Conservation (phyloP, 805 yeast genomes). For the Starmera quercuum region DNA sequence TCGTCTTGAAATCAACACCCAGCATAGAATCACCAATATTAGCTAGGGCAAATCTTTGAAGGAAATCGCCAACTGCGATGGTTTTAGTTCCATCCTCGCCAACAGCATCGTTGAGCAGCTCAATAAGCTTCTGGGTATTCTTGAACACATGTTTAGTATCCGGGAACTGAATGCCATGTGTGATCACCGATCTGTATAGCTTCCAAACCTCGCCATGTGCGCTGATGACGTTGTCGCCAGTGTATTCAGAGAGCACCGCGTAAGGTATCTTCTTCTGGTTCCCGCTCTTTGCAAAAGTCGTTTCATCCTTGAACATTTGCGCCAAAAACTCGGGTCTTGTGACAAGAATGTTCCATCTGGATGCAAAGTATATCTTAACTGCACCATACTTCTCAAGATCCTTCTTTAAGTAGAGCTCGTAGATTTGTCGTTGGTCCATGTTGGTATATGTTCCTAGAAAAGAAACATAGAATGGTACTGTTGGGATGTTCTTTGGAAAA, state of each 20-base stretch:
- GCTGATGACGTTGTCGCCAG: slow-evolving; percentile 56
- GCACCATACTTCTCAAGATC: slow-evolving; percentile 47
- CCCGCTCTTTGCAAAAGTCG: slow-evolving; percentile 49
- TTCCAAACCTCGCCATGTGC: slow-evolving; percentile 50
- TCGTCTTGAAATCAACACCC: slow-evolving; percentile 39
- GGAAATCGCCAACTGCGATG: slow-evolving; percentile 26
- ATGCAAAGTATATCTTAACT: slow-evolving; percentile 51
- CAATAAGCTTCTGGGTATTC: slow-evolving; percentile 30
- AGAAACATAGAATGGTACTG: slow-evolving; percentile 53
- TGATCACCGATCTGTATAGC: slow-evolving; percentile 35
- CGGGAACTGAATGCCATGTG: slow-evolving; percentile 44
- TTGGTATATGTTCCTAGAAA: slow-evolving; percentile 36
- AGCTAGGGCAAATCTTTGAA: slow-evolving; percentile 40
- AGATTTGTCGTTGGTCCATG: slow-evolving; percentile 43
- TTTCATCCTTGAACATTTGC: slow-evolving; percentile 41
- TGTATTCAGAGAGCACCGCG: slow-evolving; percentile 44
- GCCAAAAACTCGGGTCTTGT: slow-evolving; percentile 38
- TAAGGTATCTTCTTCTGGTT: slow-evolving; percentile 51
- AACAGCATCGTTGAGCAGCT: slow-evolving; percentile 16
- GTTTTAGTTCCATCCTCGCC: slow-evolving; percentile 5
- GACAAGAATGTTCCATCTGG: slow-evolving; percentile 53
- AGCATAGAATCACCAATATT: slow-evolving; percentile 43
- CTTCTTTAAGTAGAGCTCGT: slow-evolving; percentile 31
- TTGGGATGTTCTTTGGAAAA: slow-evolving; percentile 48
- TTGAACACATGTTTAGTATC: slow-evolving; percentile 26